Percentiles rank a stretch among this genome's conserved stretches.
These are phyloP conservation scores for Ophiosphaerella korrae DNA, from an alignment of 2,329 filamentous ascomycete genomes.

Conservation along the genomic window DNA sequence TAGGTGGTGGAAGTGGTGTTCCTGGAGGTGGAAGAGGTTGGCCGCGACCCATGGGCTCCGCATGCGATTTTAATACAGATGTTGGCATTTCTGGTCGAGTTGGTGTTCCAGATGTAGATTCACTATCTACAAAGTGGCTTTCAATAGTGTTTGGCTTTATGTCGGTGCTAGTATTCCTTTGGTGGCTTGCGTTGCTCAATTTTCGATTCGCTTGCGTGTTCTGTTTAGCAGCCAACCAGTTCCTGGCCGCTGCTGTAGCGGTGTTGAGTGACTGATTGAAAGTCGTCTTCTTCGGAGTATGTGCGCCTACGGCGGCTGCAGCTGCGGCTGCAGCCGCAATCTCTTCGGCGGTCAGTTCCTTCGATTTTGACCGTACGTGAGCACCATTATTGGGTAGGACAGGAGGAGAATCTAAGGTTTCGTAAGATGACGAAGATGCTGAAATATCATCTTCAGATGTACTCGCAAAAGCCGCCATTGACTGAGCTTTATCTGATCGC, in stretches of 20 bases:
- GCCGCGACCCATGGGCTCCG: constrained; percentile 79
- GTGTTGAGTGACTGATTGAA: constrained; percentile 48
- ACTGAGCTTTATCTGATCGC: constrained; percentile 38
- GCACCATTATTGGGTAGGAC: constrained; percentile 6
- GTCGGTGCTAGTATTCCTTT: constrained; percentile 14
- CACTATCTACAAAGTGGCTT: constrained; percentile 11
- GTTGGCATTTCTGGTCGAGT: constrained; percentile 9
- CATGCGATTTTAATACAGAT: constrained; percentile 41
- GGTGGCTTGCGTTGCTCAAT: constrained; percentile 7
- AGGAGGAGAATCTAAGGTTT: constrained; percentile 17
- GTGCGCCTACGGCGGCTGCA: constrained; percentile 12
- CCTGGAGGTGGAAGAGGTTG: constrained; percentile 82
- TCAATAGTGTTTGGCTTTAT: constrained; percentile 14
- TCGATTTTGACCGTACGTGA: constrained; percentile 21
- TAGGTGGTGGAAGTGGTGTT: constrained; percentile 74
- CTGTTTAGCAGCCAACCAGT: constrained; percentile 61
- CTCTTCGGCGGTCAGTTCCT: constrained; percentile 26
- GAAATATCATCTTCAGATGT: constrained; percentile 24
- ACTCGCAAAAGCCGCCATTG: constrained; percentile 12
- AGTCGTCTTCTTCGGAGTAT: constrained; percentile 25
- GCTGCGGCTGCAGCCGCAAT: constrained; percentile 24
- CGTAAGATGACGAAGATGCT: constrained; percentile 30
- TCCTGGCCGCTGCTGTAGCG: constrained; percentile 63
- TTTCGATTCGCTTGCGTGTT: constrained; percentile 22
- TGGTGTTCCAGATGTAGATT: constrained; percentile 6